Conservation (phyloP, 129 eudicot species). For the Flaveria robusta region DNA sequence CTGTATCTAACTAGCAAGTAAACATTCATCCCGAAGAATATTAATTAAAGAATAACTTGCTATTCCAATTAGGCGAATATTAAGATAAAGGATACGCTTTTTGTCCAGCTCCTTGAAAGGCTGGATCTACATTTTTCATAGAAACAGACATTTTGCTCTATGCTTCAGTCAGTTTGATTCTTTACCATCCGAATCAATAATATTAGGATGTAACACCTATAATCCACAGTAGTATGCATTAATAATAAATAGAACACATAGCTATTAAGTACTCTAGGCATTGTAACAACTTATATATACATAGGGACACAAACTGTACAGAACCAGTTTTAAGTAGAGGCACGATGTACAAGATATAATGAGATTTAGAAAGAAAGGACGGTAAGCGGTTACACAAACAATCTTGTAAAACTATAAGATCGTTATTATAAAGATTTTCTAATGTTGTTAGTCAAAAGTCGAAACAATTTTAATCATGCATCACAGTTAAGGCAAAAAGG, state of each 20-base stretch:
- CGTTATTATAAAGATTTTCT: too few species aligned
- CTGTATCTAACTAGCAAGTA: not conserved
- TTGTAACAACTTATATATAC: not conserved
- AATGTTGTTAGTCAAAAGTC: too few species aligned
- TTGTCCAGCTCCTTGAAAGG: constrained; percentile 91
- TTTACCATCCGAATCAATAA: not conserved
- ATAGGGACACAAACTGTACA: too few species aligned
- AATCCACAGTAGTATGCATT: not conserved
- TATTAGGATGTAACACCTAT: not conserved
- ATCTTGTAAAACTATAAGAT: too few species aligned
- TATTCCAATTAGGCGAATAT: not conserved
- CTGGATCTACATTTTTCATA: constrained; percentile 74
- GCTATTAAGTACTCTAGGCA: not conserved
- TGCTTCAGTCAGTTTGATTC: not conserved
- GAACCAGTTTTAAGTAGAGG: too few species aligned
- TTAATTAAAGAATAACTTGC: not conserved
- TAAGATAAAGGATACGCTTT: constrained; percentile 72
- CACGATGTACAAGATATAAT: too few species aligned
- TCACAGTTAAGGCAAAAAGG: too few species aligned
- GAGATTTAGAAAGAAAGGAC: too few species aligned
- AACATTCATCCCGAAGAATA: not conserved
- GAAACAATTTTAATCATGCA: too few species aligned
- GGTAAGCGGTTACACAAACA: too few species aligned
- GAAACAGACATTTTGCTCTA: constrained; percentile 63
- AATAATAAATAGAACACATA: not conserved